phyloP scores from a whole-genome alignment of 495 filamentous ascomycete species.

The Lentithecium fluviatile region DNA sequence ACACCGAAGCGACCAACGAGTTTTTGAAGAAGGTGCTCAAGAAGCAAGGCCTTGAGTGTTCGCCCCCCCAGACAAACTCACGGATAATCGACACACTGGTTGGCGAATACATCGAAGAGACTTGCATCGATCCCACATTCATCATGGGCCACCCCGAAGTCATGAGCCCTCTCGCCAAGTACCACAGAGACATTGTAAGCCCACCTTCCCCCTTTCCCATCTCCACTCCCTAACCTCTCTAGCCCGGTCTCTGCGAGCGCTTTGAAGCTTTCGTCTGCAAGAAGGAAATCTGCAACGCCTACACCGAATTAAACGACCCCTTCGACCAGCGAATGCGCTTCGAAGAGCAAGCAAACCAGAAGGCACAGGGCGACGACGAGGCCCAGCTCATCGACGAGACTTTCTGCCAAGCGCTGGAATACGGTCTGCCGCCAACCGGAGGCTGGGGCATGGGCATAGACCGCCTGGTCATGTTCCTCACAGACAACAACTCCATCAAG shows the following conservation, averaged over 20 bases:
- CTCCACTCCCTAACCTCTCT: too few species aligned
- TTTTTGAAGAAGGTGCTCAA: constrained; percentile 82
- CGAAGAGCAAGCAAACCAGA: constrained; percentile 94
- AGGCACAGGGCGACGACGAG: constrained; percentile 95
- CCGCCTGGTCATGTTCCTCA: constrained; percentile 55
- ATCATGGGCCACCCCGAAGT: constrained; percentile 88
- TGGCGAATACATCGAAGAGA: constrained; percentile 91
- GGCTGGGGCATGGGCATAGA: constrained; percentile 99
- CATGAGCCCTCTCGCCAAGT: constrained; percentile 98
- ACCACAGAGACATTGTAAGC: constrained; percentile 63
- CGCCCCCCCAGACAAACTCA: constrained; percentile 88
- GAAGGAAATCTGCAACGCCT: constrained; percentile 95
- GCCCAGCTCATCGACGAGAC: constrained; percentile 94
- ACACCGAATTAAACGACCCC: constrained; percentile 97
- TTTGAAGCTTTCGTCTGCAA: constrained; percentile 98
- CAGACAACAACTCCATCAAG: constrained; percentile 91
- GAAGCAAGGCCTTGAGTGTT: constrained; percentile 88
- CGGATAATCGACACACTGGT: constrained; percentile 94
- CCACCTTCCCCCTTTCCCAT: too few species aligned
- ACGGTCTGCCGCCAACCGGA: constrained; percentile 87
- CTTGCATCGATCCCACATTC: constrained; percentile 93
- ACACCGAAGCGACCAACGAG: constrained; percentile 80
- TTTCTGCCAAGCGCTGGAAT: constrained; percentile 82
- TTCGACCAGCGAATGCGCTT: constrained; percentile 92
- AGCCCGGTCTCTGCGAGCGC: constrained; percentile 83